Evolutionary conservation across 1,284 basidiomycete species (phyloP), one percentile per base, ranked within the genome.

Genomic region (Phylloboletellus chloephorus): DNA sequence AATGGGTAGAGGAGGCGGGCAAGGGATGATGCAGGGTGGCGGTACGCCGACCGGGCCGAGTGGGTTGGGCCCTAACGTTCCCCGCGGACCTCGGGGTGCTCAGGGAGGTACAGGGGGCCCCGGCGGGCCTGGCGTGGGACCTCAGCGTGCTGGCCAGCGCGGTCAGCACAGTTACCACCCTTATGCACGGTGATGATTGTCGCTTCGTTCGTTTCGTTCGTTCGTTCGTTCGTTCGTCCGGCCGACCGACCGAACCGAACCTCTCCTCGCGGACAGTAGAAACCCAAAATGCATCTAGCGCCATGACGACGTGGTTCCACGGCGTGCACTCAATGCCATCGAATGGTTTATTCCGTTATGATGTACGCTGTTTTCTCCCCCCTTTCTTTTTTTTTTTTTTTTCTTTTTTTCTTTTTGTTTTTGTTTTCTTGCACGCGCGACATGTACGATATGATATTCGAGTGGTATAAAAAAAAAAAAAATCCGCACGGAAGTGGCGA

Each of bases 141-240:
- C 88, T 1, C 85, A 89, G 61, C 71, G 88, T 48, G 70, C 73
- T 11, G 78, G 73, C 1, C 78, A 79, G 54, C 62, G 84, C 31
- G 82, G 82, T 21, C 79, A 82, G 56, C 84, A 88, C 61, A 76
- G 76, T 52, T 88, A 84, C 63, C 86, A 88, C 54, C 85, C 86
- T 2, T 88, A 88, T 52, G 78, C 83, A 25, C 81, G 84, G 51
- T 82, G 54, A 58, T 58, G 50, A 54, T 44, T 26, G 24, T 32
- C 37, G 15, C 6, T 4, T n/a, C n/a, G 2, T 8, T 5, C 5
- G 15, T 17, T 30, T 30, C 16, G n/a, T 8, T 6, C 16, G 23
- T 24, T 24, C 10, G 6, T 24, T 24, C 10, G 6, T 24, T 24
- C 7, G 11, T 30, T 25, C 10, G 3, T 22, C 23, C 24, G 19